A percentile compares a stretch with the other conserved stretches of the same genome.
Conservation (phyloP, 2,329 filamentous ascomycete species). For the Rhynchosporium agropyri region DNA sequence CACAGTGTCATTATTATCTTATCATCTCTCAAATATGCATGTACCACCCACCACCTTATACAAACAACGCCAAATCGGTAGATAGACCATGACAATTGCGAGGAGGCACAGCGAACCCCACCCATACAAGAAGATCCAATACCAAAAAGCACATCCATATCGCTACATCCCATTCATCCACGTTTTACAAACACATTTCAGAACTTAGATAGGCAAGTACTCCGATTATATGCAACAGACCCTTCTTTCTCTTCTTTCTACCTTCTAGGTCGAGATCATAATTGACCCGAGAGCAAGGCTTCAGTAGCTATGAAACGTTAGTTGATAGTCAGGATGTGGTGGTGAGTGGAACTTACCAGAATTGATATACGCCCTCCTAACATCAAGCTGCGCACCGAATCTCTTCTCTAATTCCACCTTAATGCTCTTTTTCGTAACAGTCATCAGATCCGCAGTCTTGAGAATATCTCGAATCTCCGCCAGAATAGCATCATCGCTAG, state of each 20-base stretch:
- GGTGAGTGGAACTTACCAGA: slow-evolving; percentile 65
- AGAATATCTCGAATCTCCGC: slow-evolving; percentile 95
- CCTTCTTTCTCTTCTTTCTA: slow-evolving; percentile 1
- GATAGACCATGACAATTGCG: neutral
- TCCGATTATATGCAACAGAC: slow-evolving; percentile 22
- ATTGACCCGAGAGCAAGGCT: slow-evolving; percentile 74
- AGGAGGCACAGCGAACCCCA: neutral
- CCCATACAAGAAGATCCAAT: neutral
- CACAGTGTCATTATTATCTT: slow-evolving; percentile 5
- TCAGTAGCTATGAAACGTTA: slow-evolving; percentile 65
- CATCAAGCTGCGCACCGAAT: slow-evolving; percentile 84
- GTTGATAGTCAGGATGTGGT: slow-evolving; percentile 26
- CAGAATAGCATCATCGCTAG: slow-evolving; percentile 85
- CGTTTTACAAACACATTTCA: slow-evolving; percentile 4
- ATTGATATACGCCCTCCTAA: slow-evolving; percentile 91
- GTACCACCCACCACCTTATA: slow-evolving; percentile 3
- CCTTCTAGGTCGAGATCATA: slow-evolving; percentile 50
- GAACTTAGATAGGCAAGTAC: slow-evolving; percentile 13
- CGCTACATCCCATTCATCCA: slow-evolving; percentile 9
- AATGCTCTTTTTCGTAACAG: slow-evolving; percentile 97
- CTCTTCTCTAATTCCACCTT: slow-evolving; percentile 90
- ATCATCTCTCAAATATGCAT: slow-evolving; percentile 4
- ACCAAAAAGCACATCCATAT: neutral
- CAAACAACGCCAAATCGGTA: slow-evolving; percentile 8
- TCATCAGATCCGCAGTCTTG: slow-evolving; percentile 91